Evolutionary conservation across 805 yeast genomes (phyloP).

Genomic region (Yamadazyma paraphyllophila): DNA sequence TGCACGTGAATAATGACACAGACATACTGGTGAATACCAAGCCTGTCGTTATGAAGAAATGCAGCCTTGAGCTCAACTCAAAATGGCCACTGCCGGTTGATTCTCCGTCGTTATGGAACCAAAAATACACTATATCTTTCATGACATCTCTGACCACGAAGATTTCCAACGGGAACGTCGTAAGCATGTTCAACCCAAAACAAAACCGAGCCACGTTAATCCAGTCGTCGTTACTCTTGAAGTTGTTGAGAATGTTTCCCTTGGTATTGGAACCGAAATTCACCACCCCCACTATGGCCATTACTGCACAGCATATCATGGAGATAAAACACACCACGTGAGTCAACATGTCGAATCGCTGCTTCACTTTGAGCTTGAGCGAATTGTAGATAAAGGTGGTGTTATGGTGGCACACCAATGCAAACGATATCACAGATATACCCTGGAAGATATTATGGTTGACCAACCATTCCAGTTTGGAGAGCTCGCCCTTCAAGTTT

Average conservation of each 20-base stretch:
- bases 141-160: conserved; percentile 88
- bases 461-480: conserved; percentile 47
- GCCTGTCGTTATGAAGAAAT: conserved; percentile 61
- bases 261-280: conserved; percentile 75
- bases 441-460: conserved; percentile 79
- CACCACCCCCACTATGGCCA: conserved; percentile 78
- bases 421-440: conserved; percentile 90
- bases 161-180: conserved; percentile 87
- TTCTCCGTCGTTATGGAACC: conserved; percentile 9
- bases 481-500: conserved; percentile 48
- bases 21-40: conserved; percentile 70
- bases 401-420: conserved; percentile 93
- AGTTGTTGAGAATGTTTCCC: conserved; percentile 87
- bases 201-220: conserved; percentile 87
- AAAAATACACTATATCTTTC: conserved; percentile 52
- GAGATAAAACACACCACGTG: conserved; percentile 83
- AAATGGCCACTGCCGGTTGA: conserved; percentile 26
- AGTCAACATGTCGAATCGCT: conserved; percentile 71
- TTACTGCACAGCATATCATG: conserved; percentile 69
- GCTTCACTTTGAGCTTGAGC: conserved; percentile 69
- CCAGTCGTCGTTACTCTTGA: conserved; percentile 68
- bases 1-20: conserved; percentile 77
- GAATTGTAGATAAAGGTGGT: conserved; percentile 89
- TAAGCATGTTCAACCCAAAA: conserved; percentile 88
- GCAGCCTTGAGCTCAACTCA: conserved; percentile 48